Conservation (phyloP, 75 land plant genomes). For the Larix kaempferi region DNA sequence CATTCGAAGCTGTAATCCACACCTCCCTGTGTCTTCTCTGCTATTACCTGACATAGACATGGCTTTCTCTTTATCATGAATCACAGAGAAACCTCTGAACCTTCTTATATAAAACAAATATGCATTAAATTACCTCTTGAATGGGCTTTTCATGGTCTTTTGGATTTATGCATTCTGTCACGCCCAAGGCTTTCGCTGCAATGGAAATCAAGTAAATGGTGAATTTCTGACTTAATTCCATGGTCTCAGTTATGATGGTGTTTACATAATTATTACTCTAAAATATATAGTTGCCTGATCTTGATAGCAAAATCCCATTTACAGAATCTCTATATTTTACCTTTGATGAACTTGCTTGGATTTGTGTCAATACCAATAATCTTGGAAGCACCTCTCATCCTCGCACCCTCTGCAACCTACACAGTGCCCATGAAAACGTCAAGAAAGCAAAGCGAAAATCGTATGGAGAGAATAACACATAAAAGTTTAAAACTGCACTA, state of each 20-base stretch:
- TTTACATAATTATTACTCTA: no score
- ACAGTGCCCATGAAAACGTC: not conserved
- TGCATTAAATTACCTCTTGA: slow-evolving; percentile 21
- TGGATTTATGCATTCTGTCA: slow-evolving; percentile 27
- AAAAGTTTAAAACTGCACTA: not conserved
- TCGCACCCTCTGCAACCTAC: slow-evolving; percentile 42
- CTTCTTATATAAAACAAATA: no score
- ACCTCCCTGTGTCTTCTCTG: slow-evolving; percentile 36
- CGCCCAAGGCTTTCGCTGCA: slow-evolving; percentile 25
- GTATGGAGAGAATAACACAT: not conserved
- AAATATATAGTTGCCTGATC: no score
- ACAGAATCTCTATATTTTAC: no score
- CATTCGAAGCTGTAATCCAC: slow-evolving; percentile 54
- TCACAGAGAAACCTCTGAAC: no score
- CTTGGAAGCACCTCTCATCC: slow-evolving; percentile 29
- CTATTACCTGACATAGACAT: slow-evolving; percentile 23
- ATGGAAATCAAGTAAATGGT: no score
- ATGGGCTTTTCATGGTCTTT: slow-evolving; percentile 38
- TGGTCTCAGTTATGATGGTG: no score
- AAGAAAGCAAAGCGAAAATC: not conserved
- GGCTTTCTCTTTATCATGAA: no score
- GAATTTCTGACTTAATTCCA: no score
- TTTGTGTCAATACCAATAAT: slow-evolving; percentile 45
- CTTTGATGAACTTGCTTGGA: slow-evolving; percentile 23
- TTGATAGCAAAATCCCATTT: no score